A percentile compares a stretch with the other conserved stretches of the same genome.
Conservation (phyloP, 2,329 filamentous ascomycete species). For the Penicillium glabrum region DNA sequence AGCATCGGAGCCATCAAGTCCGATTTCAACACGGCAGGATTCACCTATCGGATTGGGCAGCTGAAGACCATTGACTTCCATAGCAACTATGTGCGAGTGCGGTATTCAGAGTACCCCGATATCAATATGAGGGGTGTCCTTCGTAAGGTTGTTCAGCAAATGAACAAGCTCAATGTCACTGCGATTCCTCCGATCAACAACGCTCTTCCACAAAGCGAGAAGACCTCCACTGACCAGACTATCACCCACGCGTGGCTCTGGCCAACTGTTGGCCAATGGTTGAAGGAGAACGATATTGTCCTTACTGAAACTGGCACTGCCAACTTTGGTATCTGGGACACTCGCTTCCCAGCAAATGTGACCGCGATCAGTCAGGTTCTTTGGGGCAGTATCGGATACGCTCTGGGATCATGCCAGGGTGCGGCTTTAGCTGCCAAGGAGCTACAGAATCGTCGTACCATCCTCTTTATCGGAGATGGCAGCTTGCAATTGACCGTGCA, state of each 20-base stretch:
- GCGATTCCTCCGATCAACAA: slow-evolving; percentile 58
- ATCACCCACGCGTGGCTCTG: slow-evolving; percentile 64
- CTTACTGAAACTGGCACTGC: slow-evolving; percentile 86
- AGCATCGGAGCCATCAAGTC: slow-evolving; percentile 47
- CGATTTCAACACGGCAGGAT: slow-evolving; percentile 62
- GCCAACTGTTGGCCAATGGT: slow-evolving; percentile 71
- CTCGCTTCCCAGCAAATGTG: slow-evolving; percentile 74
- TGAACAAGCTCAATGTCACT: slow-evolving; percentile 57
- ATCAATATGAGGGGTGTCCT: slow-evolving; percentile 80
- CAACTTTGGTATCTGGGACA: slow-evolving; percentile 87
- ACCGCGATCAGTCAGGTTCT: slow-evolving; percentile 78
- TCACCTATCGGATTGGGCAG: slow-evolving; percentile 78
- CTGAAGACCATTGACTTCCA: slow-evolving; percentile 83
- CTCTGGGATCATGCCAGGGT: slow-evolving; percentile 62
- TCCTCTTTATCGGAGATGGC: slow-evolving; percentile 87
- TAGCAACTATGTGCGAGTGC: slow-evolving; percentile 69
- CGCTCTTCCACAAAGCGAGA: slow-evolving; percentile 41
- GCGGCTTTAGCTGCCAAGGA: slow-evolving; percentile 76
- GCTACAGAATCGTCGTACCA: slow-evolving; percentile 61
- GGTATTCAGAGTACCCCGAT: slow-evolving; percentile 76
- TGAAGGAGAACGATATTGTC: slow-evolving; percentile 71
- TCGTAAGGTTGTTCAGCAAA: slow-evolving; percentile 63
- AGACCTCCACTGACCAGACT: slow-evolving; percentile 31
- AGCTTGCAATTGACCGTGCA: slow-evolving; percentile 83
- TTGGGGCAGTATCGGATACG: slow-evolving; percentile 67